phyloP scores from a whole-genome alignment of 163 green algal genomes.

The Scenedesmus sp. region DNA sequence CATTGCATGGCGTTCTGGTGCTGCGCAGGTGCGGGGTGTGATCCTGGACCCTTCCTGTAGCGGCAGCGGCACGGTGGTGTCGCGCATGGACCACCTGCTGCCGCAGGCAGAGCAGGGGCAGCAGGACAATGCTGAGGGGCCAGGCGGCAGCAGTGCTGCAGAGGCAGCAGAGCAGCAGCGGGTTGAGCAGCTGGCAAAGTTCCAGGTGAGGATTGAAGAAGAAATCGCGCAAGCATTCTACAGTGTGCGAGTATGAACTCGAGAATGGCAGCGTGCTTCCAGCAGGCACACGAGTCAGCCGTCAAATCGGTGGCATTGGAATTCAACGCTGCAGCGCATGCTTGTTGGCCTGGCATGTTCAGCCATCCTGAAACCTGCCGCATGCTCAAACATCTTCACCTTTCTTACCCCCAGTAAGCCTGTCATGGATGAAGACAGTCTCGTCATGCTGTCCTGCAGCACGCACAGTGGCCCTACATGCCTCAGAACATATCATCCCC shows the following conservation, averaged over 20 bases:
- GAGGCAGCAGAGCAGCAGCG: constrained; percentile 54
- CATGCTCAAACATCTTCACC: too few relatives aligned
- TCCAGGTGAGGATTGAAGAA: constrained; percentile 61
- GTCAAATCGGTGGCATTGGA: too few relatives aligned
- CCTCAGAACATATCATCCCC: not conserved
- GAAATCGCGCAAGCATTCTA: too few relatives aligned
- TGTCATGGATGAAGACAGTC: too few relatives aligned
- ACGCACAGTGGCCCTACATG: not conserved
- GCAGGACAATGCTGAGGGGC: not conserved
- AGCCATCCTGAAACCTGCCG: too few relatives aligned
- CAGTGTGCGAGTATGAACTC: too few relatives aligned
- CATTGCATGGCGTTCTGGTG: not conserved
- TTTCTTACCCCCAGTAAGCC: too few relatives aligned
- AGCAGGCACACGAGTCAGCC: too few relatives aligned
- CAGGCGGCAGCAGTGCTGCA: constrained; percentile 11
- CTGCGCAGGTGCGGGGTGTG: constrained; percentile 71
- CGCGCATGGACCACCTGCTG: constrained; percentile 90
- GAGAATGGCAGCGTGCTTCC: too few relatives aligned
- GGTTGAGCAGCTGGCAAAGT: constrained; percentile 75
- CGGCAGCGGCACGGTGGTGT: constrained; percentile 87
- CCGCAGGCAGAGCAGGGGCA: constrained; percentile 53
- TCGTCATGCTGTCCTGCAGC: not conserved
- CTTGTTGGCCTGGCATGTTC: too few relatives aligned
- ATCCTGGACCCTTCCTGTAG: constrained; percentile 97
- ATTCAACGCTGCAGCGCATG: too few relatives aligned